These are phyloP conservation scores for Rhytidiadelphus loreus DNA, from an alignment of 225 moss, liverwort and hornwort genomes.

Conservation along the genomic window DNA sequence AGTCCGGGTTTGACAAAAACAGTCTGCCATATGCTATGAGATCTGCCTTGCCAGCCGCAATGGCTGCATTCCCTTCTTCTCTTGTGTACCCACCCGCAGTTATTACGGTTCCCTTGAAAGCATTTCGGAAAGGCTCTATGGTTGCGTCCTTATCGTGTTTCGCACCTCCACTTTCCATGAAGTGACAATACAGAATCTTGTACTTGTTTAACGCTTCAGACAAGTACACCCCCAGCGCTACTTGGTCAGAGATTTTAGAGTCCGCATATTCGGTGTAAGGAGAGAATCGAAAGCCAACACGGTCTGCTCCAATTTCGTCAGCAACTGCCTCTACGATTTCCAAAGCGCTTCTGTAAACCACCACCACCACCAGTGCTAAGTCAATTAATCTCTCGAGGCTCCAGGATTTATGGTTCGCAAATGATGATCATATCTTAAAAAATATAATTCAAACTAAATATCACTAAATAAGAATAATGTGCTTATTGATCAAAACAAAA, in stretches of 20 bases:
- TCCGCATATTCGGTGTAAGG: conserved; percentile 32
- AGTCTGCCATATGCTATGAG: conserved; percentile 56
- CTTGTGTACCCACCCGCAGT: conserved; percentile 63
- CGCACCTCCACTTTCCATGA: conserved; percentile 20
- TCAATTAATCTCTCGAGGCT: not conserved
- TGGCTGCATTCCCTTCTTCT: conserved; percentile 35
- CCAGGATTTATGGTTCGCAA: not conserved
- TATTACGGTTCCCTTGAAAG: conserved; percentile 41
- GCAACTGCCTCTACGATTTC: conserved; percentile 47
- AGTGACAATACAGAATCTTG: conserved; percentile 33
- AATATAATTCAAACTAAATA: not conserved
- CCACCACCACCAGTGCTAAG: not conserved
- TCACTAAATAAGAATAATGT: not conserved
- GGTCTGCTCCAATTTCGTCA: conserved; percentile 41
- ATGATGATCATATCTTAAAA: no score
- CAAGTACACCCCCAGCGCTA: conserved; percentile 32
- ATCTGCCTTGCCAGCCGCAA: conserved; percentile 33
- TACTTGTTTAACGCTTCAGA: conserved; percentile 24
- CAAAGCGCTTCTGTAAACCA: conserved; percentile 26
- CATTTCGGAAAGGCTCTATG: conserved; percentile 45
- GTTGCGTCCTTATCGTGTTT: not conserved
- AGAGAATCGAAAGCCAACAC: conserved; percentile 61
- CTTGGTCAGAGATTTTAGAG: not conserved
- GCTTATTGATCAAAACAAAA: not conserved
- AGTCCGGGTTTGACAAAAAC: conserved; percentile 56